phyloP scores from a whole-genome alignment of 306 rosid genomes.

The Trifolium dubium region DNA sequence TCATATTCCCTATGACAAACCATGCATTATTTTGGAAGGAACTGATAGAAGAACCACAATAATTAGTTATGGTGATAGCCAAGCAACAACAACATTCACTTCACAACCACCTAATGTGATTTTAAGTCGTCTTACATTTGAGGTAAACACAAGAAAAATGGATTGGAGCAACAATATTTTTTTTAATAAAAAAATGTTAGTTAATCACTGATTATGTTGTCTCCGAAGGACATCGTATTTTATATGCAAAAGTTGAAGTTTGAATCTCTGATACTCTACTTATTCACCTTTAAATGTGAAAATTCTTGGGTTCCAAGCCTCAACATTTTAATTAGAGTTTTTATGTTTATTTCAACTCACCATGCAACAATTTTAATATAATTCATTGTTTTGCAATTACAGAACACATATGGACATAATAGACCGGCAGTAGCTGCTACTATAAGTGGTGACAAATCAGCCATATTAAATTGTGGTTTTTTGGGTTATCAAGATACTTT shows the following conservation, averaged over 20 bases:
- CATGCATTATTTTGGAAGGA: background rate
- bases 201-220: background rate
- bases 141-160: background rate
- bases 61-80: background rate
- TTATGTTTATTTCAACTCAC: background rate
- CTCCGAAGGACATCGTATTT: too few species aligned
- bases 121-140: conserved; percentile 16
- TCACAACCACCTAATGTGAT: background rate
- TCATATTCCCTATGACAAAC: background rate
- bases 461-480: background rate
- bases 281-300: too few species aligned
- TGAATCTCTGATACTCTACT: too few species aligned
- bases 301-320: background rate
- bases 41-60: background rate
- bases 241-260: too few species aligned
- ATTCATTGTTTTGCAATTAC: background rate
- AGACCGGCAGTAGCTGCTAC: background rate
- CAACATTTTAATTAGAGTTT: too few species aligned
- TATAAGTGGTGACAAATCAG: background rate
- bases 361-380: background rate
- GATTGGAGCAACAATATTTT: background rate
- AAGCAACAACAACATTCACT: background rate
- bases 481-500: conserved; percentile 22
- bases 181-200: background rate
- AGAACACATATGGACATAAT: background rate